Evolutionary conservation across 2,329 filamentous ascomycete species (phyloP).

Genomic region (Epichloe aotearoae): DNA sequence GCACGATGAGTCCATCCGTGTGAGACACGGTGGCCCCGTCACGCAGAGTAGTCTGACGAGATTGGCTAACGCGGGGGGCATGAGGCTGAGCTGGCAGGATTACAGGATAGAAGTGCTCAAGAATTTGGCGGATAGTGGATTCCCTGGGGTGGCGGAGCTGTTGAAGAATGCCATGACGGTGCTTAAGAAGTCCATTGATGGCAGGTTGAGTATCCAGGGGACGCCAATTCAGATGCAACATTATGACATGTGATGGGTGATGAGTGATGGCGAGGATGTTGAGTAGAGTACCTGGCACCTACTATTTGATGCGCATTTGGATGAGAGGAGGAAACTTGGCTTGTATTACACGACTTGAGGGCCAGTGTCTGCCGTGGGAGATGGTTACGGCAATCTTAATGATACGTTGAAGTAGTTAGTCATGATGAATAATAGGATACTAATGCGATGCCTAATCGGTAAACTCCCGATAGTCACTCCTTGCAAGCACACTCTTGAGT

Average conservation of each 20-base stretch:
- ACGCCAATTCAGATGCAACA: constrained; percentile 5
- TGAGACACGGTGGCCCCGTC: constrained; percentile 53
- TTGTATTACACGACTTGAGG: no score
- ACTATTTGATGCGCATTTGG: no score
- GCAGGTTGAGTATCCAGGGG: constrained; percentile 11
- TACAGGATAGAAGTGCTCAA: constrained; percentile 62
- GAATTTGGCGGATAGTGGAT: constrained; percentile 50
- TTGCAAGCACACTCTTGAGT: no score
- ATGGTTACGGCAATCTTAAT: no score
- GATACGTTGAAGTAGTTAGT: no score
- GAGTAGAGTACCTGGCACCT: constrained; percentile 12
- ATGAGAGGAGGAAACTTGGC: no score
- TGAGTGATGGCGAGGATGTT: constrained; percentile 9
- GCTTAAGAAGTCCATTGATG: constrained; percentile 39
- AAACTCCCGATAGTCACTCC: no score
- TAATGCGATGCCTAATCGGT: no score
- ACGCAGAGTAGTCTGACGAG: constrained; percentile 51
- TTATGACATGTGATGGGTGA: not conserved
- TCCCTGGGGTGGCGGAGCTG: constrained; percentile 53
- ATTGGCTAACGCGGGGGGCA: constrained; percentile 48
- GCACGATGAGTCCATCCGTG: constrained; percentile 23
- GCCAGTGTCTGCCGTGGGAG: no score
- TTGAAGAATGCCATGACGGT: constrained; percentile 76
- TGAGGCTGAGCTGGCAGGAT: constrained; percentile 56
- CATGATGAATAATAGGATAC: no score